Conservation (phyloP, 106 monocot genomes). For the Acorus gramineus region DNA sequence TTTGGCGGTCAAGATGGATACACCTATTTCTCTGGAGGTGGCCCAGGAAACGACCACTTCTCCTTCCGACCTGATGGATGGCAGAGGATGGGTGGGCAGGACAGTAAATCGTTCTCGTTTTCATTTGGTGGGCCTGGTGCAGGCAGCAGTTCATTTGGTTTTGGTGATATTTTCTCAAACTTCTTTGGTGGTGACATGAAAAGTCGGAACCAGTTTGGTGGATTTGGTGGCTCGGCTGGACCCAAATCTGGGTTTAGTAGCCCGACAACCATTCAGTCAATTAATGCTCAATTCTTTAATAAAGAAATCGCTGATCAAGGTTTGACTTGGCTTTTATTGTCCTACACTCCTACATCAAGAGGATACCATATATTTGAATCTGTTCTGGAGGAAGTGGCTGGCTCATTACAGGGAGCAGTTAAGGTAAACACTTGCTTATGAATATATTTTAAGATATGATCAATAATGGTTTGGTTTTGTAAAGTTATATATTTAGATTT, state of each 20-base stretch:
- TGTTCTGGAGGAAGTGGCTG: constrained; percentile 43
- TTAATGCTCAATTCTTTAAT: constrained; percentile 42
- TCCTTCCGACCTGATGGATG: constrained; percentile 40
- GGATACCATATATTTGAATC: constrained; percentile 52
- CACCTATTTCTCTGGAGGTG: constrained; percentile 51
- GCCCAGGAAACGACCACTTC: constrained; percentile 34
- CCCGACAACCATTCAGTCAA: constrained; percentile 21
- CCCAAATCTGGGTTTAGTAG: constrained; percentile 22
- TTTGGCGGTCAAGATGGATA: constrained; percentile 61
- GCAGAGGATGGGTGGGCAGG: constrained; percentile 49
- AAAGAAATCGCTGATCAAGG: constrained; percentile 63
- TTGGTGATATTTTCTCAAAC: constrained; percentile 70
- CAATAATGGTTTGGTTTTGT: not conserved
- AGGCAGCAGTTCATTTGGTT: constrained; percentile 46
- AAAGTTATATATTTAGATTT: too few species aligned
- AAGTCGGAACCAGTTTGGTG: constrained; percentile 21
- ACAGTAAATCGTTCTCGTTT: constrained; percentile 62
- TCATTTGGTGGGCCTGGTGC: constrained; percentile 51
- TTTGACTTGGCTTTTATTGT: constrained; percentile 79
- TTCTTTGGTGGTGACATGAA: constrained; percentile 49
- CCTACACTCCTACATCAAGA: constrained; percentile 39
- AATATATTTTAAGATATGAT: not conserved
- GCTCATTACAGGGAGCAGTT: constrained; percentile 60
- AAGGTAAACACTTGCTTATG: constrained; percentile 27
- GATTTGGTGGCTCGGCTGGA: constrained; percentile 26